These are phyloP conservation scores for Penicillium cinerascens DNA, from an alignment of 495 filamentous ascomycete species.

Conservation along the genomic window DNA sequence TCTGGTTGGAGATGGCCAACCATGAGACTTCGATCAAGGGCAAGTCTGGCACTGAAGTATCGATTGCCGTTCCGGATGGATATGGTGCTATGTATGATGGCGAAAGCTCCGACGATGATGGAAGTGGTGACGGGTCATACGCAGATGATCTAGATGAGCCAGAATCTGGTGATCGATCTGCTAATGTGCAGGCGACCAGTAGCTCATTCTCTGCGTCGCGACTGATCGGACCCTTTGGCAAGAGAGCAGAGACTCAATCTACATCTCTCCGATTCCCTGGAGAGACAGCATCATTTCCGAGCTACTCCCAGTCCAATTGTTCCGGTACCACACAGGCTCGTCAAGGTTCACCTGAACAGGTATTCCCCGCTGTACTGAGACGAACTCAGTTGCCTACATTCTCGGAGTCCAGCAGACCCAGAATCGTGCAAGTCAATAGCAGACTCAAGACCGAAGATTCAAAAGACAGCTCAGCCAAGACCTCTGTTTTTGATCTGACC, in stretches of 20 bases:
- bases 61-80: too few species aligned
- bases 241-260: too few species aligned
- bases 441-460: background rate
- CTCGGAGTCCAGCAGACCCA: background rate
- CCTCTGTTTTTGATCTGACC: background rate
- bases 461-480: too few species aligned
- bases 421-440: background rate
- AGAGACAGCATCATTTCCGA: background rate
- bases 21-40: too few species aligned
- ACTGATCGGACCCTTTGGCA: too few species aligned
- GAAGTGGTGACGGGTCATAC: too few species aligned
- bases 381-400: background rate
- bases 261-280: background rate
- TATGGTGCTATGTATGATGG: too few species aligned
- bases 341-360: too few species aligned
- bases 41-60: too few species aligned
- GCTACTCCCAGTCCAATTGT: background rate
- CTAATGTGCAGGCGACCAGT: background rate
- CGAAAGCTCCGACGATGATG: too few species aligned
- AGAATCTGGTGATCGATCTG: background rate
- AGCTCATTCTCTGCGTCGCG: conserved; percentile 1
- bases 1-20: too few species aligned
- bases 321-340: too few species aligned
- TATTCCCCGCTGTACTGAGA: background rate
- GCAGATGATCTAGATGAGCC: background rate